Conservation (phyloP, 2,329 filamentous ascomycete species). For the Xylaria sp. region DNA sequence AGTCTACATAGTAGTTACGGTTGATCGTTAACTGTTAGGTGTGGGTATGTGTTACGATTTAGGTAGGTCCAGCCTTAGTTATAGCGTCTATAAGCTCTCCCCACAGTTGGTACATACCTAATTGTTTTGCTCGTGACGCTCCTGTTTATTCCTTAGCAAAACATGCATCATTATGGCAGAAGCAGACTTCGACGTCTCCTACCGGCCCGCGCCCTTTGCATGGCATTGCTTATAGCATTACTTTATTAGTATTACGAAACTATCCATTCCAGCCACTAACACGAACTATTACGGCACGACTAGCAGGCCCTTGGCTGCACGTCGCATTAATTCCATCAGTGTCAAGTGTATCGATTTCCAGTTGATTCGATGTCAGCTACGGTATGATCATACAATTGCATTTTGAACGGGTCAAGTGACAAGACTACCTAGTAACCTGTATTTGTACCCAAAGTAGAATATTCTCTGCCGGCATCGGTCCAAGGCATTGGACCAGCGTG, state of each 20-base stretch:
- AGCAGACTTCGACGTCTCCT: not conserved
- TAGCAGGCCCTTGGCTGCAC: not conserved
- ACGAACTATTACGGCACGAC: not conserved
- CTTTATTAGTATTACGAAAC: not conserved
- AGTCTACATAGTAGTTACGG: not conserved
- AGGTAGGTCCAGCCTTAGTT: too few relatives aligned
- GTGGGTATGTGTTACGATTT: too few relatives aligned
- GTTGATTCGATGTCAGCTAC: not conserved
- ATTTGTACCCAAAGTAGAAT: not conserved
- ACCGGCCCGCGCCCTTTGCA: not conserved
- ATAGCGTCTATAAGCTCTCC: too few relatives aligned
- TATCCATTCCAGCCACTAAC: not conserved
- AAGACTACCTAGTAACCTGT: not conserved
- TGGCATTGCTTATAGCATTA: not conserved
- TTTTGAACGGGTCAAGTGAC: not conserved
- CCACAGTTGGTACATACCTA: too few relatives aligned
- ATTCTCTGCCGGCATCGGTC: not conserved
- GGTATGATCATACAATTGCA: not conserved
- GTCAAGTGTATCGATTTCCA: not conserved
- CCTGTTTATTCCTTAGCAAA: too few relatives aligned
- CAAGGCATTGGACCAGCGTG: not conserved
- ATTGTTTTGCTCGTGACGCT: not conserved
- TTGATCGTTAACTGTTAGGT: not conserved
- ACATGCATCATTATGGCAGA: too few relatives aligned
- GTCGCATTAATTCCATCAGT: not conserved